Conservation (phyloP, 352 stramenopile species). For the Globisporangium cederbergense region DNA sequence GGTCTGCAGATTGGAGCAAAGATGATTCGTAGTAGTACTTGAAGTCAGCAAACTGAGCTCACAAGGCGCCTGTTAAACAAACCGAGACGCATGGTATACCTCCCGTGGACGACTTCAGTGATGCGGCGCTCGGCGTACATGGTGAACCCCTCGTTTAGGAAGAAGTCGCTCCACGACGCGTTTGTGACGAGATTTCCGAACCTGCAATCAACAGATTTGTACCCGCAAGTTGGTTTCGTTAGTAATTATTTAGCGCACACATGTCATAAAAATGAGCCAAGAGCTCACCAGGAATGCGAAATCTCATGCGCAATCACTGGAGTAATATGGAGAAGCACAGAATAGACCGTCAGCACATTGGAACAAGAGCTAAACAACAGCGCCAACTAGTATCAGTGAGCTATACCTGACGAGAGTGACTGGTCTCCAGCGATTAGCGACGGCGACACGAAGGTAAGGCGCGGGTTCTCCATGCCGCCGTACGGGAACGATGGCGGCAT, state of each 20-base stretch:
- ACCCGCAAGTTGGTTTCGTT: background rate
- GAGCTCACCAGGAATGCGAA: slow-evolving; percentile 67
- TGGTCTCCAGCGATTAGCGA: slow-evolving; percentile 75
- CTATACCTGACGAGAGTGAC: slow-evolving; percentile 64
- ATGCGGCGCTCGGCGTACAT: slow-evolving; percentile 84
- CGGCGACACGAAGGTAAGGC: slow-evolving; percentile 85
- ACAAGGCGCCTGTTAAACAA: background rate
- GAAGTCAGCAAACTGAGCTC: background rate
- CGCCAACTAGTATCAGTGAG: background rate
- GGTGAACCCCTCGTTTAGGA: slow-evolving; percentile 87
- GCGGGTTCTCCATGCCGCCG: slow-evolving; percentile 98
- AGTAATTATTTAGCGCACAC: background rate
- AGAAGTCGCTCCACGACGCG: slow-evolving; percentile 85
- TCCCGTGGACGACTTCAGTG: slow-evolving; percentile 56
- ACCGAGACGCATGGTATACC: slow-evolving; percentile 24
- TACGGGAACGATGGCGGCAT: slow-evolving; percentile 93
- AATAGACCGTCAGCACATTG: background rate
- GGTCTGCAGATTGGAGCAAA: slow-evolving; percentile 22
- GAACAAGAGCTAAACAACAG: background rate
- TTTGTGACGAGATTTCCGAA: slow-evolving; percentile 86
- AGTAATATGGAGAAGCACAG: background rate
- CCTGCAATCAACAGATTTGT: slow-evolving; percentile 21
- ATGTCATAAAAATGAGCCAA: background rate
- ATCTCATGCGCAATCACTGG: slow-evolving; percentile 80
- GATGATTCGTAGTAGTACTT: background rate